Evolutionary conservation across 2,329 filamentous ascomycete genomes (phyloP), one percentile per base, ranked within the genome.

Genomic region (Diaporthe sp.): DNA sequence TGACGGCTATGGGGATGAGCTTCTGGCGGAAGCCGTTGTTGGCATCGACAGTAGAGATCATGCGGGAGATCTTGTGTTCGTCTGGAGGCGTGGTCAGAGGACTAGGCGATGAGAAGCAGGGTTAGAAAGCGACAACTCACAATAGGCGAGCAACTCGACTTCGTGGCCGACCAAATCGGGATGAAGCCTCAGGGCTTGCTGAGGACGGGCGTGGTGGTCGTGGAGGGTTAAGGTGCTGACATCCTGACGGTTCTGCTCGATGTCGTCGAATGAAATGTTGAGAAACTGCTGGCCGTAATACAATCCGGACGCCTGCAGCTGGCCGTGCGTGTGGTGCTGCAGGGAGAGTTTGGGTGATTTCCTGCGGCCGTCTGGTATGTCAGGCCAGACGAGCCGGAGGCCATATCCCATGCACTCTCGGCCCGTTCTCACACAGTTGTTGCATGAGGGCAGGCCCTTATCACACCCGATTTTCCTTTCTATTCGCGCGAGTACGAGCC

Each of bases 391-490:
- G 6, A 88, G 84, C 55, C 86, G 86, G 53, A 88, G 79, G 6
- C 83, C 85, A 77, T 88, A 88, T 57, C 86, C 86, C 72, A 84
- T 75, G 78, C 86, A 88, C 75, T 81, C 74, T 75, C 87, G 82
- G 25, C 83, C 82, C 2, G 86, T 85, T 31, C 84, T 82, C 19
- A 81, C 80, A 77, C 87, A 88, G 78, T 87, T 87, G 62, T 83
- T 81, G 80, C 87, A 88, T 31, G 79, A 77, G 4, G 87, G 87
- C 34, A 84, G 80, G 19, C 81, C 80, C 71, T 84, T 83, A 79
- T 88, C 87, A 76, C 87, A 88, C 59, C 86, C 86, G 75, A 88
- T 85, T 79, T 88, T 88, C 74, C 86, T 85, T 76, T 83, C 86
- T 88, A 79, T 55, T 55, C 73, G 74, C 44, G 28, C 34, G 19